These are phyloP conservation scores for Fusarium albidum DNA, from an alignment of 2,329 filamentous ascomycete species.

Conservation along the genomic window DNA sequence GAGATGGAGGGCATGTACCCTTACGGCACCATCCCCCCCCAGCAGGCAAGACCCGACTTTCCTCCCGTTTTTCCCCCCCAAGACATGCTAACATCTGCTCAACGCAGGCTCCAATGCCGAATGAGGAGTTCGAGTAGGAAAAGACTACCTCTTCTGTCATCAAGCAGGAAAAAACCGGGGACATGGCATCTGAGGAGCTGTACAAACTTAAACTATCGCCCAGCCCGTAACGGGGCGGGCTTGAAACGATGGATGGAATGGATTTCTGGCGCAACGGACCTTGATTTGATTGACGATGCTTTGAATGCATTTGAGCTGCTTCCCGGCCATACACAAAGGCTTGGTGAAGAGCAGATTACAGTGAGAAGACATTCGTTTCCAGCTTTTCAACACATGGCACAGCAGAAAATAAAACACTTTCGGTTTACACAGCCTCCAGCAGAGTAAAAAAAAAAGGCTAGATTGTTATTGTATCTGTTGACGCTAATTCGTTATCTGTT, in stretches of 20 bases:
- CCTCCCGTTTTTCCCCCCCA: background rate
- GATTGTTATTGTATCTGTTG: conserved; percentile 5
- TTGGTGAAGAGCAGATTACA: conserved; percentile 22
- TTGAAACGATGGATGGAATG: conserved; percentile 29
- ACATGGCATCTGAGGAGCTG: conserved; percentile 10
- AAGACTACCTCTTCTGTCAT: background rate
- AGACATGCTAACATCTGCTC: conserved; percentile 17
- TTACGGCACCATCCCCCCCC: conserved; percentile 81
- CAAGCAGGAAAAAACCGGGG: background rate
- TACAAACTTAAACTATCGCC: conserved; percentile 20
- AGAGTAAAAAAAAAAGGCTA: background rate
- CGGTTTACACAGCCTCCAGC: background rate
- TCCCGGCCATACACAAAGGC: conserved; percentile 18
- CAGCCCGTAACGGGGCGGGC: background rate
- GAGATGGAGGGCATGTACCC: conserved; percentile 86
- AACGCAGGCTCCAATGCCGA: conserved; percentile 52
- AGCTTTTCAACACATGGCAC: conserved; percentile 2
- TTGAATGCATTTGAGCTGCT: conserved; percentile 20
- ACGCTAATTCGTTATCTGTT: conserved; percentile 44
- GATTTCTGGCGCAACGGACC: conserved; percentile 36
- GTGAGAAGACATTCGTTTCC: conserved; percentile 25
- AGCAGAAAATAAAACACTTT: background rate
- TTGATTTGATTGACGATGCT: conserved; percentile 8
- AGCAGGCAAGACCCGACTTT: conserved; percentile 70
- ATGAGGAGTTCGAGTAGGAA: conserved; percentile 55